Base-by-base conservation (phyloP, 2,329 filamentous ascomycete species). In the Nannizziopsis arthrosporioides region DNA sequence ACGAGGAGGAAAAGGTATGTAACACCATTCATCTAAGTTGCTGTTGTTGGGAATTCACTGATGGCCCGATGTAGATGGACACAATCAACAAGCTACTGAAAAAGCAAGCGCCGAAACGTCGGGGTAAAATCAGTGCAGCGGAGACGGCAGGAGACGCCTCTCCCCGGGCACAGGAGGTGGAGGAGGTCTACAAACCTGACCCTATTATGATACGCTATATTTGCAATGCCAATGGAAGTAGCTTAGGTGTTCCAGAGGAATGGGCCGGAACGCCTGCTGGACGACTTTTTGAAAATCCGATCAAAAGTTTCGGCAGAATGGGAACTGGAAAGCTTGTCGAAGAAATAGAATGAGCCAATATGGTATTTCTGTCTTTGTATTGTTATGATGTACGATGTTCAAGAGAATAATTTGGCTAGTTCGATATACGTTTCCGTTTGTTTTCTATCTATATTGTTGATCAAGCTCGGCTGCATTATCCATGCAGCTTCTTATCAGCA, bases 1-100 rank as follows among this genome's bases (percentile, higher is more conserved):
- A 84, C 48, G 82, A 85, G 58, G 82, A 86, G 66, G 82, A 85
- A 63, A 86, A 85, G 73, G 78, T 81, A 59, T 27, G 14, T 19
- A 40, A n/a, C 11, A 36, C 31, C 14, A 12, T 22, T 22, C 44
- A 34, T 12, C 6, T 22, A 39, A 34, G 18, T 15, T 30, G 9
- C 19, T 14, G 10, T 22, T 36, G n/a, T 40, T 8, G 9, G 14
- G 5, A 5, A 22, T 36, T 36, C 19, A 15, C 42, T 45, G 43
- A 54, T 31, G 14, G 1, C 2, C 17, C 37, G 43, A 19, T 3
- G 37, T 51, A 80, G 77, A 77, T 80, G 73, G 78, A 81, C 58
- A 81, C 78, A 1, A 81, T 82, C 63, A 80, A 81, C 60, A 75
- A 78, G 49, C 71, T 81, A n/a, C 72, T 82, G 44, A 77, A 77